Evolutionary conservation across 306 rosid genomes (phyloP), one percentile per base, ranked within the genome.

Genomic region (Senna tora): DNA sequence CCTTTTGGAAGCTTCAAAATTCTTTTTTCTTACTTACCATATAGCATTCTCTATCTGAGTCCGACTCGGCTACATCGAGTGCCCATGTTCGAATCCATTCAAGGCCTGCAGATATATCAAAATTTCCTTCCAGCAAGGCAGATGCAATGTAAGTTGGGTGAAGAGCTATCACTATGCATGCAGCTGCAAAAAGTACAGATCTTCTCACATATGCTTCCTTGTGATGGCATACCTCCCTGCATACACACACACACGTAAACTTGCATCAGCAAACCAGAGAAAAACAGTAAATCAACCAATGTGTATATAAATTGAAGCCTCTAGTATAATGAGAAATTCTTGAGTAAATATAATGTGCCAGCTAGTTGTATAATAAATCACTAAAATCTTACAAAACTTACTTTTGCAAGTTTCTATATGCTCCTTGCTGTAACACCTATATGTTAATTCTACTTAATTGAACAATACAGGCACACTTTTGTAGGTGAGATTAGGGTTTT

Each of bases 31-130:
- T 25, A 25, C 90, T 86, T 86, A 94, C 98, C 83, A 57, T 84
- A 73, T 89, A 94, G 82, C 98, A 91, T 45, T 87, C 97, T 75
- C 91, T 89, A 77, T 94, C 97, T 5, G 91, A 77, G 81, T 91
- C 98, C 9, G 95, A 87, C 64, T 91, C 97, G 13, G 87, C 89
- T 28, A 87, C 92, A 8, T 87, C 86, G 54, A 89, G 86, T 34
- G 97, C 92, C 87, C 84, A 87, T 7, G 89, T 85, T 63, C 97
- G 97, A 78, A 89, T 81, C 98, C 98, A 94, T 79, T 94, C 98
- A 33, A 94, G 95, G 69, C 98, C 97, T 25, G 50, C 56, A 7
- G 96, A 87, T 65, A 94, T 71, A 64, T 82, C 96, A 21, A 58
- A 55, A 34, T 87, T 91, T 79, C 95, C 98, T 81, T 94, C 96